phyloP scores from a whole-genome alignment of 1,139 yeast genomes.

The Candida sp. region DNA sequence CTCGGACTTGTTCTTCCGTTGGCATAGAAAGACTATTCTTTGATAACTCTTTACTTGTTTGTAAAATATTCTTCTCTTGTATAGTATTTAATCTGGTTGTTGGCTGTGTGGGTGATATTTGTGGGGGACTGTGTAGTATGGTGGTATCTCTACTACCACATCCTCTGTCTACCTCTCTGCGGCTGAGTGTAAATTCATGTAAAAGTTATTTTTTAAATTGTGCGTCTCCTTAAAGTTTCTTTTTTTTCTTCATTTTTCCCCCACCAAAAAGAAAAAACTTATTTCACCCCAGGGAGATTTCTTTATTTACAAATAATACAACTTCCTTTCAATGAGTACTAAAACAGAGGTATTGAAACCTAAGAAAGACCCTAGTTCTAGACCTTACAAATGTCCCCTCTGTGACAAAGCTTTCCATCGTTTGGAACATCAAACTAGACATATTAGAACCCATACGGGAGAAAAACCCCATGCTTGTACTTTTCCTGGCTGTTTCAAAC shows the following conservation, averaged over 20 bases:
- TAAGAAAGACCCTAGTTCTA: constrained; percentile 24
- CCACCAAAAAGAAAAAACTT: constrained; percentile 1
- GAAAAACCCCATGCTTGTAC: constrained; percentile 91
- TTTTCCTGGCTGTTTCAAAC: constrained; percentile 82
- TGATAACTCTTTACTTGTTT: too few species aligned
- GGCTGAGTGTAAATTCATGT: not conserved
- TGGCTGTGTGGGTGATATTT: too few species aligned
- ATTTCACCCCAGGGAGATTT: constrained; percentile 1
- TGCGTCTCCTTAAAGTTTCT: not conserved
- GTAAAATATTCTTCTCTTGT: too few species aligned
- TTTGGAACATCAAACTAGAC: constrained; percentile 91
- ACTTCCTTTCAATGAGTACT: not conserved
- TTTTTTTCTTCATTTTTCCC: not conserved
- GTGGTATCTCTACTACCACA: too few species aligned
- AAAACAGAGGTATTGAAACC: constrained; percentile 5
- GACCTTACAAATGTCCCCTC: constrained; percentile 90
- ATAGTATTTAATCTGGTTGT: too few species aligned
- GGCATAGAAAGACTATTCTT: too few species aligned
- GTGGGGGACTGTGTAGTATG: too few species aligned
- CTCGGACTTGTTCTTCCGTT: too few species aligned
- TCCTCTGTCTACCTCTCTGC: not conserved
- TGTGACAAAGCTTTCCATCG: constrained; percentile 93
- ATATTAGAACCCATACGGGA: constrained; percentile 93
- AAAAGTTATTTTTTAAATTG: too few species aligned
- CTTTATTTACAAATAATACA: not conserved